These are phyloP conservation scores for Cyberlindnera mississippiensis DNA, from an alignment of 805 yeast genomes.

Conservation along the genomic window DNA sequence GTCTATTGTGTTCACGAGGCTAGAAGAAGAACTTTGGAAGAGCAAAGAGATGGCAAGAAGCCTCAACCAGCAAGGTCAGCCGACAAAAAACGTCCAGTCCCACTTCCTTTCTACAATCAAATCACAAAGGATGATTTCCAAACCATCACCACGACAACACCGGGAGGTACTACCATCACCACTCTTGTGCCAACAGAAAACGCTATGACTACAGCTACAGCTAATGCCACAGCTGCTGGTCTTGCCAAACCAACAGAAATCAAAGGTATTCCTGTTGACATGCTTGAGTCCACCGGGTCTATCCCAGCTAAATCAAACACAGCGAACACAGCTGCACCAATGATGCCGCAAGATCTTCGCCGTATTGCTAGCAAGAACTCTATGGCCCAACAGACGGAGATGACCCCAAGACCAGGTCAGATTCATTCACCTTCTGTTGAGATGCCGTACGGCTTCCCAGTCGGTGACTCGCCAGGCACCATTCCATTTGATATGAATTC, in stretches of 20 bases:
- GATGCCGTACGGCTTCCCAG: constrained; percentile 18
- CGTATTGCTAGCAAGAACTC: constrained; percentile 20
- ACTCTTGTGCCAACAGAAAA: constrained; percentile 83
- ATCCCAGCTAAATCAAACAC: constrained; percentile 27
- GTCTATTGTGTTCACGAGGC: constrained; percentile 97
- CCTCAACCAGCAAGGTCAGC: constrained; percentile 20
- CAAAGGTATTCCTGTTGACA: constrained; percentile 63
- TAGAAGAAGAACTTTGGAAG: constrained; percentile 58
- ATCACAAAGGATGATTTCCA: constrained; percentile 86
- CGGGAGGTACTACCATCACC: constrained; percentile 89
- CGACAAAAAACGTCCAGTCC: constrained; percentile 34
- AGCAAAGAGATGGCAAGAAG: constrained; percentile 30
- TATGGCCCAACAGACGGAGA: constrained; percentile 7
- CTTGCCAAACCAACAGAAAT: constrained; percentile 51
- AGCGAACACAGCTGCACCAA: not conserved
- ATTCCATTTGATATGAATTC: constrained; percentile 5
- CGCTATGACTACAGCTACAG: constrained; percentile 61
- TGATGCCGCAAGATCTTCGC: constrained; percentile 13
- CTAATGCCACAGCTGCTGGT: constrained; percentile 54
- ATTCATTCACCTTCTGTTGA: constrained; percentile 1
- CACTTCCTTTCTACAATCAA: constrained; percentile 87
- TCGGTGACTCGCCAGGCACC: constrained; percentile 12
- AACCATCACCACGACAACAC: constrained; percentile 80
- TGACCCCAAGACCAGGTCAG: not conserved
- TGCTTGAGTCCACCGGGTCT: constrained; percentile 81